Percentiles rank a stretch among this genome's conserved stretches.
Evolutionary conservation across 306 rosid genomes (phyloP).

Genomic region (Bauhinia variegata): DNA sequence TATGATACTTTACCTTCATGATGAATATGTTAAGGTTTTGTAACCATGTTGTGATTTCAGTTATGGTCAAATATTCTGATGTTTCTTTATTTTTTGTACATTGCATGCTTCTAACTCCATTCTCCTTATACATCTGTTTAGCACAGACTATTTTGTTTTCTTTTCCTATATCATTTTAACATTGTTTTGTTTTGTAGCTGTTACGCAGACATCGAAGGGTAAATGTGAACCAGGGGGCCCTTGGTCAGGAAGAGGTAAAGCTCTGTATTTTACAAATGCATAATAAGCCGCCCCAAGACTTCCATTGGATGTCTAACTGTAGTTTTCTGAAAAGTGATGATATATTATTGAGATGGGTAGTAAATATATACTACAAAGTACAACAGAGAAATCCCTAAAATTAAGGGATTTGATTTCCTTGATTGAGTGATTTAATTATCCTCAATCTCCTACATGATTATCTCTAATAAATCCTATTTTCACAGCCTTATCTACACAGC

Average conservation of each 20-base stretch:
- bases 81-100: conserved; percentile 12
- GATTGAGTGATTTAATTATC: no score
- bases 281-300: background rate
- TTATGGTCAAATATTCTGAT: conserved; percentile 13
- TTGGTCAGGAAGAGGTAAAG: conserved; percentile 91
- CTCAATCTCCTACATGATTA: no score
- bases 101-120: conserved; percentile 25
- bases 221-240: conserved; percentile 64
- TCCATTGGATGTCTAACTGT: conserved; percentile 20
- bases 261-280: conserved; percentile 23
- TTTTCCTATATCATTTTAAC: conserved; percentile 14
- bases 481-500: no score
- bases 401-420: no score
- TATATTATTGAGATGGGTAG: no score
- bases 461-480: no score
- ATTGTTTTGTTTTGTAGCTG: conserved; percentile 60
- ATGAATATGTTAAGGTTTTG: background rate
- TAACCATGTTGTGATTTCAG: background rate
- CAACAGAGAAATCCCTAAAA: no score
- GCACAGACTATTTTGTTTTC: conserved; percentile 21
- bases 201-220: conserved; percentile 84
- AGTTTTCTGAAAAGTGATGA: no score
- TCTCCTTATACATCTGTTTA: conserved; percentile 9
- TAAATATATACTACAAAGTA: no score
- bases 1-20: background rate